Evolutionary conservation across 2,329 filamentous ascomycete genomes (phyloP).

Genomic region (Xenoacremonium recifei): DNA sequence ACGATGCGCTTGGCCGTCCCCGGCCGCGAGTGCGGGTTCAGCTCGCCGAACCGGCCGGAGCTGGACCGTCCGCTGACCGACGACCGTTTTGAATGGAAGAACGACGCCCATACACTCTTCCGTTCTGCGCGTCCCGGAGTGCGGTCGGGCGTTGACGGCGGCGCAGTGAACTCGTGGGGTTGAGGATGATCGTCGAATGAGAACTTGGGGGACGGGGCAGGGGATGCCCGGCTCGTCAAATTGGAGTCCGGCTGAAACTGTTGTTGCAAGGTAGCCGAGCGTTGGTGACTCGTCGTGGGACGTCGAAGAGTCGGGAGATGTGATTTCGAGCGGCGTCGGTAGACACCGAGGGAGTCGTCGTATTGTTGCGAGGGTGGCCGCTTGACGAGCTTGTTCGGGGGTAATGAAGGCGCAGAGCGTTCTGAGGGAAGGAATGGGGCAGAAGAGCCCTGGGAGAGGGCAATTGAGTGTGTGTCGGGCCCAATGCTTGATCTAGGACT

Average conservation of each 20-base stretch:
- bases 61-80: conserved; percentile 19
- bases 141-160: conserved; percentile 23
- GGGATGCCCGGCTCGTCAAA: conserved; percentile 20
- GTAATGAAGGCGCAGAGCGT: conserved; percentile 42
- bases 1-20: conserved; percentile 27
- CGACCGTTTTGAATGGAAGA: conserved; percentile 48
- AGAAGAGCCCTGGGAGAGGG: conserved; percentile 64
- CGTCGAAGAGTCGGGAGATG: conserved; percentile 66
- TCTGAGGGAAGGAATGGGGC: conserved; percentile 56
- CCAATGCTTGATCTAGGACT: conserved; percentile 62
- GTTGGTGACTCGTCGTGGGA: conserved; percentile 77
- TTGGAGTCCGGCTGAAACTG: conserved; percentile 40
- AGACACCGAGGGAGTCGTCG: conserved; percentile 39
- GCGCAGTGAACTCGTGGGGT: conserved; percentile 28
- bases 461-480: conserved; percentile 63
- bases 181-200: conserved; percentile 35
- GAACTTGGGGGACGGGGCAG: conserved; percentile 26
- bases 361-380: conserved; percentile 59
- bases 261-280: conserved; percentile 69
- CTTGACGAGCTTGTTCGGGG: conserved; percentile 78
- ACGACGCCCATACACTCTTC: conserved; percentile 50
- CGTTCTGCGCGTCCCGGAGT: conserved; percentile 13
- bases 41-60: conserved; percentile 25
- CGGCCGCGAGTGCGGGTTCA: conserved; percentile 22
- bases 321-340: conserved; percentile 53